phyloP scores from a whole-genome alignment of 768 basidiomycete genomes.

The Xerocomellus dryophilus region DNA sequence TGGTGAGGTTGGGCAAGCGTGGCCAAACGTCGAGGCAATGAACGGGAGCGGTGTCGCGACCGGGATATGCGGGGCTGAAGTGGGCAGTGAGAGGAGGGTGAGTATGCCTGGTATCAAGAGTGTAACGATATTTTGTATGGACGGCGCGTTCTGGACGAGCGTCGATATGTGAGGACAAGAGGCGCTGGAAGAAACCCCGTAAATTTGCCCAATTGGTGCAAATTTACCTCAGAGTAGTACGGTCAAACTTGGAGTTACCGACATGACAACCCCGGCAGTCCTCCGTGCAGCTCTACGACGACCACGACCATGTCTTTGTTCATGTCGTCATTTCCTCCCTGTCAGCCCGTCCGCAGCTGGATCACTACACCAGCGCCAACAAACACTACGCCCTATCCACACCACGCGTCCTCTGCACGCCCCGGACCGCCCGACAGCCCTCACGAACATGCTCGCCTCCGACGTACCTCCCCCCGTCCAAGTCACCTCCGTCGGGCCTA shows the following conservation, averaged over 20 bases:
- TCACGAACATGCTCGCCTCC: conserved; percentile 74
- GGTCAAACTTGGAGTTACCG: not conserved
- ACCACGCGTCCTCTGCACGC: conserved; percentile 3
- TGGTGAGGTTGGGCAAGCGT: conserved; percentile 90
- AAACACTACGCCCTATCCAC: conserved; percentile 13
- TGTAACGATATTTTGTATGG: conserved; percentile 74
- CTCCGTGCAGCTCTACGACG: conserved; percentile 9
- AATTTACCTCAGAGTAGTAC: too few species aligned
- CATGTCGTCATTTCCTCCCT: not conserved
- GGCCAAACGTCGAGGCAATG: conserved; percentile 78
- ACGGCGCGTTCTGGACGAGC: conserved; percentile 57
- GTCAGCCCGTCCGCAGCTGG: not conserved
- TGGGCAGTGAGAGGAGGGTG: conserved; percentile 66
- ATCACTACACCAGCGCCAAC: not conserved
- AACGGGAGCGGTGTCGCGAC: conserved; percentile 55
- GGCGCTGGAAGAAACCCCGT: too few species aligned
- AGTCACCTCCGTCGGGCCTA: conserved; percentile 59
- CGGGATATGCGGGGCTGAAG: conserved; percentile 61
- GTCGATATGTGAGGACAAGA: not conserved
- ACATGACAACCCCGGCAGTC: not conserved
- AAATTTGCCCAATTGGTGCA: too few species aligned
- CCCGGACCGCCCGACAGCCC: conserved; percentile 26
- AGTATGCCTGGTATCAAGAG: conserved; percentile 88
- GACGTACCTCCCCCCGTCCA: conserved; percentile 68
- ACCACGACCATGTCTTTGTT: not conserved